A percentile compares a stretch with the other conserved stretches of the same genome.
These are phyloP conservation scores for Penicillium cataractarum DNA, from an alignment of 495 filamentous ascomycete species.

Conservation along the genomic window DNA sequence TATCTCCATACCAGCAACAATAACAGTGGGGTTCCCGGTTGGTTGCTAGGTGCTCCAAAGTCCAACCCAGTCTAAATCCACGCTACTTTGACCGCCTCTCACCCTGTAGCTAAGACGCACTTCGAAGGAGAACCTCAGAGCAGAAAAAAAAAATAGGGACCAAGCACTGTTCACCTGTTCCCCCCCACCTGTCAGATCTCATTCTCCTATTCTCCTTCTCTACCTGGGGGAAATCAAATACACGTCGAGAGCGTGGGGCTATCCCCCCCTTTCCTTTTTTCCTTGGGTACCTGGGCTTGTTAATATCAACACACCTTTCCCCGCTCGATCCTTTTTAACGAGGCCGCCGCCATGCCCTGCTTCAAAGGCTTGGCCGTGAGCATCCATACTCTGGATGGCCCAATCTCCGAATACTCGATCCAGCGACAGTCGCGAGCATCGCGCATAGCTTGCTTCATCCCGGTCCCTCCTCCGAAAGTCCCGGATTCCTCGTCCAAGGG, in stretches of 20 bases:
- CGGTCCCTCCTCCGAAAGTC: conserved; percentile 85
- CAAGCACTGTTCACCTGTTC: conserved; percentile 11
- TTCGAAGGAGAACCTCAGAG: conserved; percentile 14
- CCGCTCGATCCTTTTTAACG: conserved; percentile 1
- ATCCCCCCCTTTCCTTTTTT: conserved; percentile 10
- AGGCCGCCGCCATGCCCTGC: conserved; percentile 74
- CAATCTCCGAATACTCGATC: conserved; percentile 88
- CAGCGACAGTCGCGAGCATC: conserved; percentile 89
- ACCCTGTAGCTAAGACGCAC: conserved; percentile 22
- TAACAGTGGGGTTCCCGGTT: conserved; percentile 31
- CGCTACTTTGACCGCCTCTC: conserved; percentile 34
- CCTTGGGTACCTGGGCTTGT: conserved; percentile 1
- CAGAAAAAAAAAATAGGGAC: conserved; percentile 19
- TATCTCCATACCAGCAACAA: conserved; percentile 29
- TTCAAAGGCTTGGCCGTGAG: conserved; percentile 97
- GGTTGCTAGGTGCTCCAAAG: conserved; percentile 29
- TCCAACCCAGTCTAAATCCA: conserved; percentile 23
- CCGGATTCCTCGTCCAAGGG: conserved; percentile 60
- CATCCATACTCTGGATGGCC: conserved; percentile 88
- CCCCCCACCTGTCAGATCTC: conserved; percentile 11
- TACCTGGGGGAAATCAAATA: conserved; percentile 7
- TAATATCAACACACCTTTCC: conserved; percentile 9
- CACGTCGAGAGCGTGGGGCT: conserved; percentile 13
- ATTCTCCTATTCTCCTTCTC: conserved; percentile 3
- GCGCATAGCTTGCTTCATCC: conserved; percentile 95